Base-by-base conservation (phyloP, 345 rosid species). In the Heritiera littoralis region DNA sequence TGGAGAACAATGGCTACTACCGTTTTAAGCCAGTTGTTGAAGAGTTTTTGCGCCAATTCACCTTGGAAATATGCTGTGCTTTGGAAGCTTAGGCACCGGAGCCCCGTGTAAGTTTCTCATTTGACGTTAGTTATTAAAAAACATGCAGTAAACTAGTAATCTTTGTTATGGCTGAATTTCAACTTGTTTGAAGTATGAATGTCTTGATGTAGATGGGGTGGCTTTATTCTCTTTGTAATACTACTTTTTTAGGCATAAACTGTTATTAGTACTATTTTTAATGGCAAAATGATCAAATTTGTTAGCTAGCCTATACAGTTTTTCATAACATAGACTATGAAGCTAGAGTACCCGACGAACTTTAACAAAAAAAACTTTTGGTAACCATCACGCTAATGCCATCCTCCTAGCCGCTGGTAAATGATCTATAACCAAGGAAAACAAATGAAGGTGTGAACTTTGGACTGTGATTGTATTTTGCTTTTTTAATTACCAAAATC, bases 51-150 rank as follows among this genome's bases (percentile, higher is more conserved):
- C 84, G 40, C 35, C 70, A 71, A 77, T 82, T 86, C 89, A 20
- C 66, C 48, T 48, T 91, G 94, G 94, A 81, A 86, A 20, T 91
- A 91, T 79, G 92, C 90, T 10, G 88, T 89, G 60, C 80, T 89
- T 72, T 91, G 94, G 94, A 87, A 87, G 87, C 83, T 87, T 17
- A 68, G 83, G 78, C 89, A 79, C 20, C 84, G 78, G 35, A 80
- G 28, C 79, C 90, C 86, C 55, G 80, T 60, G 94, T 91, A 85
- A 88, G 94, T 78, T 74, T 12, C 63, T 52, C 23, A 18, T 72
- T 72, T 15, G 13, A 15, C 3, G 4, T 68, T 2, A 30, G 11
- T 49, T 71, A 51, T 51, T 49, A 49, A 7, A 8, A 35, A 49
- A 23, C 41, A 15, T 49, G 59, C 15, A 46, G 79, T 72, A 79